Conservation (phyloP, 495 filamentous ascomycete species). For the Trichoderma gamsii region DNA sequence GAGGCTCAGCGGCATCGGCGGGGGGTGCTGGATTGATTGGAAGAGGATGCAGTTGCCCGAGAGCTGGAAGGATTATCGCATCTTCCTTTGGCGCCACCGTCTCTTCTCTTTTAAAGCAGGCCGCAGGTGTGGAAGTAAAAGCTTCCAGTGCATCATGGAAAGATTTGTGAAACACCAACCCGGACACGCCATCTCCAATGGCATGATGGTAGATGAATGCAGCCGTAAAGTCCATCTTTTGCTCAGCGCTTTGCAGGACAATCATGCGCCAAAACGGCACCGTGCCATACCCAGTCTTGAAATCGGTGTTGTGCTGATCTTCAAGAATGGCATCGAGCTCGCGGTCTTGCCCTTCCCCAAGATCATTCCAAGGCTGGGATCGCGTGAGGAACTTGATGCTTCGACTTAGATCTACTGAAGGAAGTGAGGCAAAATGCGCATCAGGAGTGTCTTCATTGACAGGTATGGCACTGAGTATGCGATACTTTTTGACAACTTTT, state of each 20-base stretch:
- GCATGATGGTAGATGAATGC: constrained; percentile 23
- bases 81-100: not conserved
- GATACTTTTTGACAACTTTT: constrained; percentile 8
- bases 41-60: constrained; percentile 4
- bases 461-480: constrained; percentile 19
- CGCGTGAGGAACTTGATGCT: constrained; percentile 17
- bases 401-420: constrained; percentile 18
- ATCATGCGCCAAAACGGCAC: constrained; percentile 23
- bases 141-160: constrained; percentile 16
- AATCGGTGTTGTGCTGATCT: constrained; percentile 19
- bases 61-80: not conserved
- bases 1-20: not conserved
- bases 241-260: constrained; percentile 2
- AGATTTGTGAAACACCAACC: constrained; percentile 20
- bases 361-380: not conserved
- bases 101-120: not conserved
- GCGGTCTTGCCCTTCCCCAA: constrained; percentile 14
- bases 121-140: not conserved
- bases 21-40: not conserved
- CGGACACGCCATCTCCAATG: constrained; percentile 20
- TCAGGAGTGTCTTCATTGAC: constrained; percentile 16
- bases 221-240: constrained; percentile 15
- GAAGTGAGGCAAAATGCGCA: constrained; percentile 21
- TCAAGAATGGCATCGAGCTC: constrained; percentile 21
- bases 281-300: constrained; percentile 18